Percentiles rank a stretch among this genome's conserved stretches.
Conservation (phyloP, 257 asterid genomes). For the Salvia splendens region DNA sequence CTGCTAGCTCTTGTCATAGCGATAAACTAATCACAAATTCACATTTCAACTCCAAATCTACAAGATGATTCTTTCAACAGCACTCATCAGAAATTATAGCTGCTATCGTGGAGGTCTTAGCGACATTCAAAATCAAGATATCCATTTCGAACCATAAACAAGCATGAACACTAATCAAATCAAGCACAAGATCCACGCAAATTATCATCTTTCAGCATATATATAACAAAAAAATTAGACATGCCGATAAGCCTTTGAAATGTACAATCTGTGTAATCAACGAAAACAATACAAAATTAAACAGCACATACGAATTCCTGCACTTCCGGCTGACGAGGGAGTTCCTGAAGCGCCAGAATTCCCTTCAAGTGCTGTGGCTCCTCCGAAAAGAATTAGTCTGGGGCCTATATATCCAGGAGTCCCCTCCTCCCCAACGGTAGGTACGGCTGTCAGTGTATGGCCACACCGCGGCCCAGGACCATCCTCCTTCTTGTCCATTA, state of each 20-base stretch:
- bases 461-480: slow-evolving; percentile 99
- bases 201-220: slow-evolving; percentile 11
- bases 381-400: slow-evolving; percentile 86
- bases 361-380: slow-evolving; percentile 98
- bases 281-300: slow-evolving; percentile 6
- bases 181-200: too few relatives aligned
- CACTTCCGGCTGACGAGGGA: slow-evolving; percentile 94
- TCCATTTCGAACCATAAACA: slow-evolving; percentile 17
- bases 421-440: slow-evolving; percentile 97
- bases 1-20: slow-evolving; percentile 8
- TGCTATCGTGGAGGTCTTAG: slow-evolving; percentile 10
- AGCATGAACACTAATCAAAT: background rate
- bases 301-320: slow-evolving; percentile 80
- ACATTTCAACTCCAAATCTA: background rate
- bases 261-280: background rate
- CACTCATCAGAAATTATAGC: slow-evolving; percentile 21
- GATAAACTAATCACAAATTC: slow-evolving; percentile 8
- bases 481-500: slow-evolving; percentile 86
- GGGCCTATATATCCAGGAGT: slow-evolving; percentile 82
- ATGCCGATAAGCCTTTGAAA: slow-evolving; percentile 8
- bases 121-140: slow-evolving; percentile 7
- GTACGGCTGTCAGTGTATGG: slow-evolving; percentile 92
- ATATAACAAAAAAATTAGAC: background rate
- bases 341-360: slow-evolving; percentile 91
- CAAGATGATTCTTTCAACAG: slow-evolving; percentile 14